These are phyloP conservation scores for Chytriomyces hyalinus DNA, from an alignment of 192 early-diverging fungal genomes.

Conservation along the genomic window DNA sequence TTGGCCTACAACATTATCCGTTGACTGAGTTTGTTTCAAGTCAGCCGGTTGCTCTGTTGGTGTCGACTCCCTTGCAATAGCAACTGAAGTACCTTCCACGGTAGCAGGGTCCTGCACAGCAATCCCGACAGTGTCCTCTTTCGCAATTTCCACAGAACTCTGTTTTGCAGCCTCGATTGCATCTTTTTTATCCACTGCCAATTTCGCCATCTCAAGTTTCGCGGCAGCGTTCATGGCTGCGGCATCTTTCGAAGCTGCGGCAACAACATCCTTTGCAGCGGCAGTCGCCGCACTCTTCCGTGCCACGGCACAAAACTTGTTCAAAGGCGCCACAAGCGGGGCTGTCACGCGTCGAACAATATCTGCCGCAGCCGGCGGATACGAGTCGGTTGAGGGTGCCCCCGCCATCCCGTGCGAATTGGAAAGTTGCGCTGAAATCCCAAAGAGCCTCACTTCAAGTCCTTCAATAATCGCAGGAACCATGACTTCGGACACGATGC, in stretches of 20 bases:
- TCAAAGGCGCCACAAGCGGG: not conserved
- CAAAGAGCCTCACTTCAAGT: conserved; percentile 11
- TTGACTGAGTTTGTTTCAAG: no score
- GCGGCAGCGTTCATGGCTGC: not conserved
- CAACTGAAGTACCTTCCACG: no score
- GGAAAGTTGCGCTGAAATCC: not conserved
- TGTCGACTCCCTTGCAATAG: no score
- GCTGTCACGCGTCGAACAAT: not conserved
- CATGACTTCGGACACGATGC: conserved; percentile 15
- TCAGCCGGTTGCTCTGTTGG: no score
- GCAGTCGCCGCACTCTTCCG: not conserved
- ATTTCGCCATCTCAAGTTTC: not conserved
- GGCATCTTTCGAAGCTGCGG: not conserved
- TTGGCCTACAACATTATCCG: no score
- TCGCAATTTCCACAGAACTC: no score
- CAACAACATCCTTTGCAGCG: not conserved
- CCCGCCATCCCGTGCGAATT: not conserved
- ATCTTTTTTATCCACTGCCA: not conserved
- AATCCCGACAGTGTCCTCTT: no score
- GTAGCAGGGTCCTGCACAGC: no score
- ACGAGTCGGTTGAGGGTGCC: not conserved
- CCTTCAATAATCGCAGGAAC: conserved; percentile 13
- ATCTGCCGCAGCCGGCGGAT: not conserved
- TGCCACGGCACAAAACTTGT: not conserved
- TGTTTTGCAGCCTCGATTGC: no score